Evolutionary conservation across 768 basidiomycete species (phyloP), one percentile per base, ranked within the genome.

Genomic region (Psilocybe cubensis): DNA sequence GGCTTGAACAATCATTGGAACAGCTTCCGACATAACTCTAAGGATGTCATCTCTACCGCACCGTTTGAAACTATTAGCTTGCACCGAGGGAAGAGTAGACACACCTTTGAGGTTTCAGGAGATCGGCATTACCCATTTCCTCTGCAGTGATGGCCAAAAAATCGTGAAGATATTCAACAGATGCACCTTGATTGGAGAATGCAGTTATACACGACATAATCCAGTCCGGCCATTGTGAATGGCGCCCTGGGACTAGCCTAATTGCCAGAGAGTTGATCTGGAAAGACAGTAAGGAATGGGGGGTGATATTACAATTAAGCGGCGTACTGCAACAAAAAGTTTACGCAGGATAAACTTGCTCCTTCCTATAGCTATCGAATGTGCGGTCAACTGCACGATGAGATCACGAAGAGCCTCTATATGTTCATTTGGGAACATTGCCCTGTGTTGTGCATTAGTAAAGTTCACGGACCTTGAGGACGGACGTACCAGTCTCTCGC

Each of bases 141-240:
- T 96, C 92, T 2, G 92, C 91, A 0, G 86, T 90, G 41, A 96
- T 94, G 14, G 86, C 81, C 35, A 95, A 76, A 68, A 92, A 91
- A 59, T 92, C 89, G 40, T 91, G 82, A 12, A 90, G 71, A 49
- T 80, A 70, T 58, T 89, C 87, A 0, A 81, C 73, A 1, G 84
- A 70, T 1, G 85, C 83, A 11, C 88, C 86, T 5, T 79, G 76
- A 11, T 69, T 74, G 0, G 87, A 88, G 58, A 96, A 82, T 1
- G 79, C 75, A 1, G 83, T 79, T 4, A 92, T 78, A 31, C 85
- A 85, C 1, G 80, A 78, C 29, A 87, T 66, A 10, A 96, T 83
- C 84, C 95, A 96, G 51, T 87, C 81, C 0, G 88, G 86, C 91
- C 91, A 88, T 59, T 75, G 72, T 41, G 86, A 77, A 6, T 86